A percentile compares a stretch with the other conserved stretches of the same genome.
phyloP scores from a whole-genome alignment of 805 yeast species.

The Clavispora vitiphila region DNA sequence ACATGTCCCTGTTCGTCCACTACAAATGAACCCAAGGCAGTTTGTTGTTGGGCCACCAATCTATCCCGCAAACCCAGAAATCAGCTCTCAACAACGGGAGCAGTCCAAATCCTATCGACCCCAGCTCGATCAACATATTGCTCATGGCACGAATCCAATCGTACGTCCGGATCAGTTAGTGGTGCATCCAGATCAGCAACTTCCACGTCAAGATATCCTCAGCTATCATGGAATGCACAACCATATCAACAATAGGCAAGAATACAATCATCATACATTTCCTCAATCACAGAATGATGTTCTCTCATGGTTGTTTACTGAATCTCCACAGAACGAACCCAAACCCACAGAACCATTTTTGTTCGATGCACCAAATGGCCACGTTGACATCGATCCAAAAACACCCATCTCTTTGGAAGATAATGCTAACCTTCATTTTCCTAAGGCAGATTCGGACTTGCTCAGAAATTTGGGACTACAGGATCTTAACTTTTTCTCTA shows the following conservation, averaged over 20 bases:
- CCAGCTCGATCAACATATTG: neutral
- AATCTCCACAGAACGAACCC: slow-evolving; percentile 15
- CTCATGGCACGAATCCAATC: neutral
- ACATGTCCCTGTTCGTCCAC: neutral
- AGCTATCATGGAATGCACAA: neutral
- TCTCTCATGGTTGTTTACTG: slow-evolving; percentile 37
- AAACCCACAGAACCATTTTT: neutral
- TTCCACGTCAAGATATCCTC: neutral
- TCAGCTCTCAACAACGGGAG: neutral
- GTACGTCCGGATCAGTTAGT: neutral
- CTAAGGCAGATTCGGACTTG: slow-evolving; percentile 2
- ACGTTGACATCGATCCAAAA: neutral
- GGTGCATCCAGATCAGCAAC: neutral
- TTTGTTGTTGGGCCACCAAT: neutral
- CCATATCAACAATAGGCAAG: neutral
- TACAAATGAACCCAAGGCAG: neutral
- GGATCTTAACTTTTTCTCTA: slow-evolving; percentile 34
- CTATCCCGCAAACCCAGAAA: neutral
- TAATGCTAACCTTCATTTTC: neutral
- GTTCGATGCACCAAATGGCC: neutral
- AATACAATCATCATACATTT: neutral
- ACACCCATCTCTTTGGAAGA: neutral
- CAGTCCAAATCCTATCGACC: neutral
- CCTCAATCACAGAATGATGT: slow-evolving; percentile 33
- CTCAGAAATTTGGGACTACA: slow-evolving; percentile 23